Base-by-base conservation (phyloP, 176 grass and related monocot species). In the Aegilops tauschii region DNA sequence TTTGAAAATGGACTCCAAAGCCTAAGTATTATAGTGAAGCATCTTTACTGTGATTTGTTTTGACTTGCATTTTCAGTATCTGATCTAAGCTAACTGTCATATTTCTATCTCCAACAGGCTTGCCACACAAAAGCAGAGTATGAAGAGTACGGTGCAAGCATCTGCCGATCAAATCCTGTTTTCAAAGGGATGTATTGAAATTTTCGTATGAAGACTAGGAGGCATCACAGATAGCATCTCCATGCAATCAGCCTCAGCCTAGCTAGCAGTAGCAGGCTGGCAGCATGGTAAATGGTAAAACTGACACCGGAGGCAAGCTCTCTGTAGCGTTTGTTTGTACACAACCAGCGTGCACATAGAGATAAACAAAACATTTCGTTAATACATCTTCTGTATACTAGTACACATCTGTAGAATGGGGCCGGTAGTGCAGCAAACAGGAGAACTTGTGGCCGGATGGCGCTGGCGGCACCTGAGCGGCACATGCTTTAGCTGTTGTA, bases 61-160 rank as follows among this genome's bases (percentile, higher is more conserved):
- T 3, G 4, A 50, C 20, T 36, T 36, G 1, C 6, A 14, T 64
- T 47, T 77, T 82, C 28, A 54, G 4, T 62, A 9, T 85, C 1
- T 23, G 77, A 84, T 63, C 47, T 13, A 9, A 69, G 67, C 58
- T 86, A 77, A 68, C 69, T 23, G 12, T 81, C 12, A 28, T 16
- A 61, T 65, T 3, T 44, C 8, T 44, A 88, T 73, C 9, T 8
- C 13, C 52, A 31, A 88, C 56, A 99, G 97, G 97, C 97, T 61
- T 99, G 97, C 61, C 97, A 96, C 88, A 99, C 97, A 69, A 99
- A 99, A 88, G 97, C 97, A 83, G 97, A 99, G 69, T 99, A 99
- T 16, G 94, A 99, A 36, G 97, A 99, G 58, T 99, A 99, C 6
- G 97, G 97, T 2, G 97, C 97, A 21, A 93, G 94, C 85, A 99